These are phyloP conservation scores for Drechslera avenae DNA, from an alignment of 2,329 filamentous ascomycete genomes.

Conservation along the genomic window DNA sequence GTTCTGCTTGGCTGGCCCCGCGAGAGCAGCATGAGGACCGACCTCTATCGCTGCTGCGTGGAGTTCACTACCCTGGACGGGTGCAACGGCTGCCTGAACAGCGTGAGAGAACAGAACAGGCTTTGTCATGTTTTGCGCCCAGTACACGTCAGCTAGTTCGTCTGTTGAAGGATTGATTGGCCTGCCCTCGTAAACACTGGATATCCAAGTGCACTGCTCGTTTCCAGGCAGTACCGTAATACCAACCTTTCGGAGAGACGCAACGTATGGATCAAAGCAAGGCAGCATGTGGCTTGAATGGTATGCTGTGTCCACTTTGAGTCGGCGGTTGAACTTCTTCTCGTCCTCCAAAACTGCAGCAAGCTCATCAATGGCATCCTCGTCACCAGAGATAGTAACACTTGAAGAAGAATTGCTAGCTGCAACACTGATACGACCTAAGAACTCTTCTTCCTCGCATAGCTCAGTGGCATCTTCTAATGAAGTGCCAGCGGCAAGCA, in stretches of 20 bases:
- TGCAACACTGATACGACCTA: neutral
- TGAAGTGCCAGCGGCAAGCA: conserved; percentile 1
- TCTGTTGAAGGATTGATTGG: neutral
- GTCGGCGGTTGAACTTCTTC: conserved; percentile 5
- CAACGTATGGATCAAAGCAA: conserved; percentile 5
- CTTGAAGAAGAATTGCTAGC: neutral
- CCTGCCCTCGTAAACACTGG: conserved; percentile 7
- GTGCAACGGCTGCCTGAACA: neutral
- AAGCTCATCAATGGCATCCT: neutral
- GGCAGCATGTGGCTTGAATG: conserved; percentile 40
- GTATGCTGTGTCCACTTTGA: conserved; percentile 52
- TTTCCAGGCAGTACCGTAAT: neutral
- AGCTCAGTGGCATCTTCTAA: neutral
- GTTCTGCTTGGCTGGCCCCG: conserved; percentile 16
- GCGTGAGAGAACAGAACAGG: conserved; percentile 6
- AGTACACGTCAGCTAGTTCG: conserved; percentile 18
- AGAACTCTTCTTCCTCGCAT: neutral
- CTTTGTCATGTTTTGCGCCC: neutral
- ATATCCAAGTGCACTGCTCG: neutral
- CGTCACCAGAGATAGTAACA: neutral
- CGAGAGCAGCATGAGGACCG: conserved; percentile 53
- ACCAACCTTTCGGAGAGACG: neutral
- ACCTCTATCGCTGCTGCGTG: conserved; percentile 44
- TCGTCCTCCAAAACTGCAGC: neutral
- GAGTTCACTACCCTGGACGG: neutral